Percentiles rank a stretch among this genome's conserved stretches.
phyloP scores from a whole-genome alignment of 371 early-diverging fungal genomes.

The Syncephalastrum racemosum region DNA sequence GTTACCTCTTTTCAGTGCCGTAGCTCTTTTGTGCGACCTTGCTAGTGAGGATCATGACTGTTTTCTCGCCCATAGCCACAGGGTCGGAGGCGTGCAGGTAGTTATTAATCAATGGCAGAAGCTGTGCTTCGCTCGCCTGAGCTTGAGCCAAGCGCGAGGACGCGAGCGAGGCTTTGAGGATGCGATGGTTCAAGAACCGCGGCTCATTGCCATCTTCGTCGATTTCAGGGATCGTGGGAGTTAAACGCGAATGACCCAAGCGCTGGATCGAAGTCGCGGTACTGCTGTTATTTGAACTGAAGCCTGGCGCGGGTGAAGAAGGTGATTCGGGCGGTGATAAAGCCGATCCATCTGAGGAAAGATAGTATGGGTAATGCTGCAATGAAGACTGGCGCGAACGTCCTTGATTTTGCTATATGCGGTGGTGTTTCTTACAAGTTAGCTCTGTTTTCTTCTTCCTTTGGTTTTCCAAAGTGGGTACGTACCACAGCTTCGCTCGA shows the following conservation, averaged over 20 bases:
- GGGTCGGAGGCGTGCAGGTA: slow-evolving; percentile 28
- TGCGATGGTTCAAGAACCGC: slow-evolving; percentile 4
- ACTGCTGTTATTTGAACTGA: slow-evolving; percentile 5
- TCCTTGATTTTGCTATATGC: neutral
- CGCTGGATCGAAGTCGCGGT: slow-evolving; percentile 3
- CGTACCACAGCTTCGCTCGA: slow-evolving; percentile 11
- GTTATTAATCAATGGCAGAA: slow-evolving; percentile 11
- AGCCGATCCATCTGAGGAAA: neutral
- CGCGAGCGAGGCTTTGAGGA: slow-evolving; percentile 1
- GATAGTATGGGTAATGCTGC: slow-evolving; percentile 7
- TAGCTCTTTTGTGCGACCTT: slow-evolving; percentile 80
- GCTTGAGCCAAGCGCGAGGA: neutral
- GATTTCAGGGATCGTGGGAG: slow-evolving; percentile 26
- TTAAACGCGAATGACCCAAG: neutral
- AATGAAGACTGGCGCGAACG: slow-evolving; percentile 11
- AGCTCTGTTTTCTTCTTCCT: neutral
- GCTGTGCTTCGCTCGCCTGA: slow-evolving; percentile 4
- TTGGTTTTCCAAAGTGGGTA: neutral
- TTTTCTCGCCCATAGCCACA: slow-evolving; percentile 45
- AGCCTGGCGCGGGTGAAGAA: slow-evolving; percentile 19
- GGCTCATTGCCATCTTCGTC: slow-evolving; percentile 18
- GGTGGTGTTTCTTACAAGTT: neutral
- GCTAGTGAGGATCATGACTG: slow-evolving; percentile 67
- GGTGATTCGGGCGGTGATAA: slow-evolving; percentile 17
- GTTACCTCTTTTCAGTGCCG: slow-evolving; percentile 74